Conservation (phyloP, 768 basidiomycete species). For the Ramaria sp. region DNA sequence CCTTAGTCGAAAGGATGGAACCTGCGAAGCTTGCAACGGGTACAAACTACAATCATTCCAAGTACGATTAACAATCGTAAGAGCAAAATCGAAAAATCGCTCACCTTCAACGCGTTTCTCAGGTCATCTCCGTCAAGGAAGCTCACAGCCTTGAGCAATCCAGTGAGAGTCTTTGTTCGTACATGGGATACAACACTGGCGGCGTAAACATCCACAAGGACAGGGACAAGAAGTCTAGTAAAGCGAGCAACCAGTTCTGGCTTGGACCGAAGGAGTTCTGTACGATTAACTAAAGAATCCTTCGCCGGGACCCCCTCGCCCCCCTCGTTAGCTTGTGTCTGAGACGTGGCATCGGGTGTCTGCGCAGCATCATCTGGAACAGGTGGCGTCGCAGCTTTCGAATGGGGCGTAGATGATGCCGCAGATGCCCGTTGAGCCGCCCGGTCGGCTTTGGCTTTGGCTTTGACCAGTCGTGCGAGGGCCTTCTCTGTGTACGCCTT, state of each 20-base stretch:
- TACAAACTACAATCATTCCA: slow-evolving; percentile 49
- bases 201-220: slow-evolving; percentile 97
- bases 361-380: slow-evolving; percentile 13
- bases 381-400: slow-evolving; percentile 21
- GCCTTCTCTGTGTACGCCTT: slow-evolving; percentile 85
- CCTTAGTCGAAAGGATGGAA: slow-evolving; percentile 85
- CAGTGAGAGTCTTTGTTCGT: slow-evolving; percentile 80
- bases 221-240: slow-evolving; percentile 83
- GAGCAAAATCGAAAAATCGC: slow-evolving; percentile 17
- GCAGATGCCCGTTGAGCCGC: slow-evolving; percentile 55
- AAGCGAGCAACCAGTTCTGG: slow-evolving; percentile 73
- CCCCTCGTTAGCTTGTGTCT: slow-evolving; percentile 19
- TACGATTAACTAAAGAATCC: slow-evolving; percentile 42
- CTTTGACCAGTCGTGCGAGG: slow-evolving; percentile 62
- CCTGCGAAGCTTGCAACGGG: slow-evolving; percentile 94
- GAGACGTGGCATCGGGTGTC: slow-evolving; percentile 5
- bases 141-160: slow-evolving; percentile 82
- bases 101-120: slow-evolving; percentile 64
- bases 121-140: slow-evolving; percentile 75
- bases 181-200: slow-evolving; percentile 87
- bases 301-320: slow-evolving; percentile 27
- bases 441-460: slow-evolving; percentile 74
- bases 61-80: slow-evolving; percentile 6
- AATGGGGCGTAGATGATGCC: slow-evolving; percentile 14
- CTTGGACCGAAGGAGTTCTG: slow-evolving; percentile 65